phyloP scores from a whole-genome alignment of 495 filamentous ascomycete genomes.

The Astrothelium subdiscretum region DNA sequence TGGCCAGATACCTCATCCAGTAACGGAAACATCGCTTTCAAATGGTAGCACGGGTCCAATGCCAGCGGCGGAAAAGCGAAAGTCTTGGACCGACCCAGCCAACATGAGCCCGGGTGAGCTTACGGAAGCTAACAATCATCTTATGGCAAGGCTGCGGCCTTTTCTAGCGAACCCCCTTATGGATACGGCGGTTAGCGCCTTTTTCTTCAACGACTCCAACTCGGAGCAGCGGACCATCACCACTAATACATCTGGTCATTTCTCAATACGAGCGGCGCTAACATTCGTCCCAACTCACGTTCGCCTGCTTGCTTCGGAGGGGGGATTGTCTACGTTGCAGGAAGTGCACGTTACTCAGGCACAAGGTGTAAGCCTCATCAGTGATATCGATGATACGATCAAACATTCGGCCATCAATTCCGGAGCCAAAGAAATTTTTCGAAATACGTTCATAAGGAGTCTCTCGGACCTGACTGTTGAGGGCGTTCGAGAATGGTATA shows the following conservation, averaged over 20 bases:
- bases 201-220: conserved; percentile 75
- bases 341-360: conserved; percentile 64
- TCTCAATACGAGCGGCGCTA: conserved; percentile 59
- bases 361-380: conserved; percentile 83
- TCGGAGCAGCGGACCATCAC: conserved; percentile 68
- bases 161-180: conserved; percentile 75
- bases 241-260: conserved; percentile 84
- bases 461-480: conserved; percentile 67
- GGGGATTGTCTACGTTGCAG: conserved; percentile 61
- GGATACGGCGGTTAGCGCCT: conserved; percentile 66
- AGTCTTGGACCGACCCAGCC: conserved; percentile 40
- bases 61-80: conserved; percentile 30
- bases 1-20: conserved; percentile 1
- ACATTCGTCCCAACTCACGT: conserved; percentile 87
- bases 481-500: conserved; percentile 87
- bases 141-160: conserved; percentile 77
- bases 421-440: conserved; percentile 86
- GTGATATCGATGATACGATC: conserved; percentile 95
- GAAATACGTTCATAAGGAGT: conserved; percentile 87
- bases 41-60: conserved; percentile 24
- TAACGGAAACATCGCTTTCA: conserved; percentile 10
- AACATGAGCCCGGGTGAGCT: conserved; percentile 61
- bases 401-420: conserved; percentile 84
- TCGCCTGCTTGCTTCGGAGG: conserved; percentile 72
- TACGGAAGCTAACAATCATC: conserved; percentile 64